phyloP scores from a whole-genome alignment of 768 basidiomycete genomes.

The Boletus rubropictus region DNA sequence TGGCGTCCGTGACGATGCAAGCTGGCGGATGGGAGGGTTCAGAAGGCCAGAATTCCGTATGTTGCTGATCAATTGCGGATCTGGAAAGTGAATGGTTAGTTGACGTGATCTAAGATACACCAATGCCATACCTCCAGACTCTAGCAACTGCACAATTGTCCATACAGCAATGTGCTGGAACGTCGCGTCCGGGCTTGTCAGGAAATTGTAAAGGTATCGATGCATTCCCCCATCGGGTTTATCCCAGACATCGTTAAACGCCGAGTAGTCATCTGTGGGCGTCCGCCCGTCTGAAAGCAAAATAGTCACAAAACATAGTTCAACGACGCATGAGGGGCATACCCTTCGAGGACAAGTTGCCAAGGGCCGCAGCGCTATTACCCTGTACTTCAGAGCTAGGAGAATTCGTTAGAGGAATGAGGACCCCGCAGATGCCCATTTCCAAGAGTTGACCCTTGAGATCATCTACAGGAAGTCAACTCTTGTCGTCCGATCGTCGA shows the following conservation, averaged over 20 bases:
- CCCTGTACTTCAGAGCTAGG: conserved; percentile 97
- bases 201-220: conserved; percentile 87
- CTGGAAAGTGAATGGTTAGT: conserved; percentile 33
- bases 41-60: conserved; percentile 80
- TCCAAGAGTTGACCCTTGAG: conserved; percentile 94
- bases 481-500: not conserved
- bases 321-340: conserved; percentile 9
- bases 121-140: conserved; percentile 71
- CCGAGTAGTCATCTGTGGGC: conserved; percentile 83
- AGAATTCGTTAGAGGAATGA: conserved; percentile 95
- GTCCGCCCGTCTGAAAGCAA: conserved; percentile 59
- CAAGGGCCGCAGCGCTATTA: conserved; percentile 95
- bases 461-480: conserved; percentile 60
- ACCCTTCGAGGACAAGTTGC: conserved; percentile 97
- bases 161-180: conserved; percentile 99
- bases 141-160: conserved; percentile 96
- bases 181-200: conserved; percentile 89
- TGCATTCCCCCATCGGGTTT: conserved; percentile 98
- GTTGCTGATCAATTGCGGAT: conserved; percentile 84
- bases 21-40: conserved; percentile 79
- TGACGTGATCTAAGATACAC: not conserved
- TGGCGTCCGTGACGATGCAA: conserved; percentile 66
- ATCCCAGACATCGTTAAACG: conserved; percentile 98
- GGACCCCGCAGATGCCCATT: conserved; percentile 96
- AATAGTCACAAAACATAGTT: not conserved